phyloP scores from a whole-genome alignment of 768 basidiomycete genomes.

The Hydnum rufescens region DNA sequence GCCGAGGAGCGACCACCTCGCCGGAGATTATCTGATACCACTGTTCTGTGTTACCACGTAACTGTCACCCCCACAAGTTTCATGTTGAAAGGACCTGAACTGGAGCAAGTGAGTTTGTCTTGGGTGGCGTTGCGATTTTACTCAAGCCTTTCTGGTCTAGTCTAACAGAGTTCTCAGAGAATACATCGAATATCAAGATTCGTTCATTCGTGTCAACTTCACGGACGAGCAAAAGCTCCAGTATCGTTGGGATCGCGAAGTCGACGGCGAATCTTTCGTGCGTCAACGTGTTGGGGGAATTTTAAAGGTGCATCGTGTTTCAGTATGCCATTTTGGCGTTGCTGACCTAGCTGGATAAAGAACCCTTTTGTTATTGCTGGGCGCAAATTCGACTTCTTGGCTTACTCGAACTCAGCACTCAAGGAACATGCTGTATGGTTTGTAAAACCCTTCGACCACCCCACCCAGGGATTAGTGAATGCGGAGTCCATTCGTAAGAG shows the following conservation, averaged over 20 bases:
- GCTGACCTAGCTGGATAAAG: neutral
- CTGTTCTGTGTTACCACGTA: constrained; percentile 53
- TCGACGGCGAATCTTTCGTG: constrained; percentile 38
- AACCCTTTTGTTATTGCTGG: constrained; percentile 23
- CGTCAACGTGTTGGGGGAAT: constrained; percentile 35
- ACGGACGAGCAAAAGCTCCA: constrained; percentile 64
- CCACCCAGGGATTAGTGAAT: constrained; percentile 17
- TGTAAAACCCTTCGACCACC: constrained; percentile 33
- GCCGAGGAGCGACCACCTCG: neutral
- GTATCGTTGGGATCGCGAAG: constrained; percentile 48
- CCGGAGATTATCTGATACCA: constrained; percentile 5
- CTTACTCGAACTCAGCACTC: constrained; percentile 57
- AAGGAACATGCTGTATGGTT: constrained; percentile 75
- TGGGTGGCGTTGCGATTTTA: neutral
- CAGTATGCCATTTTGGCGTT: neutral
- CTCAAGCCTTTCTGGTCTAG: constrained; percentile 26
- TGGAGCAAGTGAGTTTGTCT: constrained; percentile 2
- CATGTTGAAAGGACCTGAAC: constrained; percentile 55
- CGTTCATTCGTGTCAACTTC: constrained; percentile 70
- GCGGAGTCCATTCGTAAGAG: constrained; percentile 32
- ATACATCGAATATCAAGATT: constrained; percentile 37
- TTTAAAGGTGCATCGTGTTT: constrained; percentile 15
- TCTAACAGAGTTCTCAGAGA: constrained; percentile 64
- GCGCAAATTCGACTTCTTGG: constrained; percentile 39
- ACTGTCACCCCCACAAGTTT: constrained; percentile 59